These are phyloP conservation scores for Nymphaea colorata DNA, from an alignment of 164 flowering plant genomes.

Conservation along the genomic window DNA sequence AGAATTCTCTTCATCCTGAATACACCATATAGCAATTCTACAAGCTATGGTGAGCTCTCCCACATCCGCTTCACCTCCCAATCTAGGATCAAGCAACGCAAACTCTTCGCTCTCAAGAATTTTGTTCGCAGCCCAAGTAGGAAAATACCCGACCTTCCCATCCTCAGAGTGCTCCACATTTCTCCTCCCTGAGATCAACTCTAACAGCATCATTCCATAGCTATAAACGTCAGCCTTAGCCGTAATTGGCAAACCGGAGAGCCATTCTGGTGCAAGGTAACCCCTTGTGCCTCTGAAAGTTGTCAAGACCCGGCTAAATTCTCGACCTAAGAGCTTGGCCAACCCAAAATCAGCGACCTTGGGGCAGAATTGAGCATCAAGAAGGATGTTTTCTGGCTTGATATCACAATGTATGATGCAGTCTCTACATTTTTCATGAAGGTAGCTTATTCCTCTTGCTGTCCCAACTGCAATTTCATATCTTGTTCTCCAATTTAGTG, in stretches of 20 bases:
- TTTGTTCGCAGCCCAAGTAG: conserved; percentile 23
- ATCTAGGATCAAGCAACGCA: conserved; percentile 14
- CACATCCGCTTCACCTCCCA: conserved; percentile 18
- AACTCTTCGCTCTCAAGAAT: conserved; percentile 12
- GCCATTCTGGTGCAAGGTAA: conserved; percentile 40
- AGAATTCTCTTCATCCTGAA: conserved; percentile 25
- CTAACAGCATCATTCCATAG: conserved; percentile 34
- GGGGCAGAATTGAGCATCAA: conserved; percentile 24
- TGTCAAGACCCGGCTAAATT: conserved; percentile 27
- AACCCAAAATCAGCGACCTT: conserved; percentile 32
- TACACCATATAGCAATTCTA: conserved; percentile 31
- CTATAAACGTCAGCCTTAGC: conserved; percentile 34
- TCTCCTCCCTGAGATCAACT: conserved; percentile 26
- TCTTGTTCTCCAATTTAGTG: conserved; percentile 22
- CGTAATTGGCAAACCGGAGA: conserved; percentile 26
- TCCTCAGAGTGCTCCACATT: conserved; percentile 15
- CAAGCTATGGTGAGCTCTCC: conserved; percentile 19
- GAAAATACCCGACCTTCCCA: conserved; percentile 18
- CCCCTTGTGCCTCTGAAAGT: conserved; percentile 37
- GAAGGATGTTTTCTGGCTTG: conserved; percentile 28
- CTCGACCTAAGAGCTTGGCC: conserved; percentile 28
- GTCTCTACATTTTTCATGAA: conserved; percentile 27
- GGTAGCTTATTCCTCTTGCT: conserved; percentile 28
- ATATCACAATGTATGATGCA: conserved; percentile 33
- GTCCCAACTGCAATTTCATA: conserved; percentile 24